Percentiles rank a stretch among this genome's conserved stretches.
phyloP scores from a whole-genome alignment of 345 rosid genomes.

The Carallia pectinifolia region DNA sequence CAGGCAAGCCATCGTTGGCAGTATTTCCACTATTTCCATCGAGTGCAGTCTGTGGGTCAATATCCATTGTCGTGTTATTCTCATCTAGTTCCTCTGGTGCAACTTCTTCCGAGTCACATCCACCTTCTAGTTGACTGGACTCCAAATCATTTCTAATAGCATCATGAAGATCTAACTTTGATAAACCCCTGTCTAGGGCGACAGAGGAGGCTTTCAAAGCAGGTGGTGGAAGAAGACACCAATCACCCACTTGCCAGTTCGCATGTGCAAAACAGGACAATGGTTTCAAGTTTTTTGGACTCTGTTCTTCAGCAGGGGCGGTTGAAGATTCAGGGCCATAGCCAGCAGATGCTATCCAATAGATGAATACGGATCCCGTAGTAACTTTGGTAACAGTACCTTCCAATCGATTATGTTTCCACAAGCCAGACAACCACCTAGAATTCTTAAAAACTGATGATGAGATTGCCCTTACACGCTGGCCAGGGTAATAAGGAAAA shows the following conservation, averaged over 20 bases:
- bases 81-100: constrained; percentile 46
- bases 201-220: constrained; percentile 38
- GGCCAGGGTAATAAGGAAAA: constrained; percentile 89
- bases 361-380: constrained; percentile 78
- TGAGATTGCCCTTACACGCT: constrained; percentile 84
- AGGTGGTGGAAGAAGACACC: constrained; percentile 71
- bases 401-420: constrained; percentile 87
- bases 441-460: constrained; percentile 82
- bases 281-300: constrained; percentile 77
- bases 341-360: constrained; percentile 97
- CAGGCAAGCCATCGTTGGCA: constrained; percentile 33
- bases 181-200: constrained; percentile 47
- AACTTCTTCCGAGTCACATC: constrained; percentile 44
- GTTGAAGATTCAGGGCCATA: constrained; percentile 82
- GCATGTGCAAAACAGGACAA: constrained; percentile 86
- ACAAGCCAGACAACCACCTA: constrained; percentile 77
- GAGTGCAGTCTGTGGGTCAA: constrained; percentile 33
- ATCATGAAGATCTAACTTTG: constrained; percentile 52
- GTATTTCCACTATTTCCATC: constrained; percentile 33
- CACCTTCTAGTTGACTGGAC: constrained; percentile 34
- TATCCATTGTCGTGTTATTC: constrained; percentile 36
- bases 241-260: constrained; percentile 94
- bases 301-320: constrained; percentile 91
- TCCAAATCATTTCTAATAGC: constrained; percentile 34
- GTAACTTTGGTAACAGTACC: constrained; percentile 92